A percentile compares a stretch with the other conserved stretches of the same genome.
Conservation (phyloP, 768 basidiomycete genomes). For the Tulasnella sp. region DNA sequence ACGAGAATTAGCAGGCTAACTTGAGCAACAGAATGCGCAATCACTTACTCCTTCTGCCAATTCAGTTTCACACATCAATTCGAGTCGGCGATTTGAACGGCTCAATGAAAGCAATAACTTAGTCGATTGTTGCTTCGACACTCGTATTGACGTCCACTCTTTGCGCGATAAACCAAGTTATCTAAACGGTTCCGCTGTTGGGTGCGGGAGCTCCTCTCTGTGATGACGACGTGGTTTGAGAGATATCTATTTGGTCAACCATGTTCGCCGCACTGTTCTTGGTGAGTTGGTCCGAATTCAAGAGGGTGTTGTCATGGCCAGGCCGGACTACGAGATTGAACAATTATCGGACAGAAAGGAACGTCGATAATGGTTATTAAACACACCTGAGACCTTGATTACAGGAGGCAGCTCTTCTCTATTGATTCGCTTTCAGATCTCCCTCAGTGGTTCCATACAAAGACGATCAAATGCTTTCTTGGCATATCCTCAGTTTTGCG, state of each 20-base stretch:
- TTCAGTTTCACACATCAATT: not conserved
- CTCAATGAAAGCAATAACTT: conserved; percentile 1
- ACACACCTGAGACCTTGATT: too few relatives aligned
- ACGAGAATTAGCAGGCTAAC: conserved; percentile 3
- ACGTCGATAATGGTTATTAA: too few relatives aligned
- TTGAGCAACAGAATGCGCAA: conserved; percentile 8
- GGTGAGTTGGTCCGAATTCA: too few relatives aligned
- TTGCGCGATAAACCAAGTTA: conserved; percentile 16
- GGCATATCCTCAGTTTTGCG: not conserved
- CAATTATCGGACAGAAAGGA: too few relatives aligned
- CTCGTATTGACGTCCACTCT: conserved; percentile 13
- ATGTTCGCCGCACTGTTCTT: not conserved
- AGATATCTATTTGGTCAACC: too few relatives aligned
- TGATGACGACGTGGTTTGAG: too few relatives aligned
- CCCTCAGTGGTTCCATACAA: not conserved
- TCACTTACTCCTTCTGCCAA: not conserved
- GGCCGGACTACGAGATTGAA: too few relatives aligned
- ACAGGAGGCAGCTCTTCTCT: too few relatives aligned
- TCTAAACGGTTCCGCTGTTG: conserved; percentile 12
- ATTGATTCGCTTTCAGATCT: too few relatives aligned
- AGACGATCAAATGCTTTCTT: not conserved
- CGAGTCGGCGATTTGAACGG: not conserved
- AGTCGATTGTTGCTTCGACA: conserved; percentile 19
- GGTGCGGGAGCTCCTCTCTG: too few relatives aligned
- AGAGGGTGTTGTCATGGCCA: too few relatives aligned